Evolutionary conservation across 2,329 filamentous ascomycete genomes (phyloP).

Genomic region (Penicillium psychrosexuale): DNA sequence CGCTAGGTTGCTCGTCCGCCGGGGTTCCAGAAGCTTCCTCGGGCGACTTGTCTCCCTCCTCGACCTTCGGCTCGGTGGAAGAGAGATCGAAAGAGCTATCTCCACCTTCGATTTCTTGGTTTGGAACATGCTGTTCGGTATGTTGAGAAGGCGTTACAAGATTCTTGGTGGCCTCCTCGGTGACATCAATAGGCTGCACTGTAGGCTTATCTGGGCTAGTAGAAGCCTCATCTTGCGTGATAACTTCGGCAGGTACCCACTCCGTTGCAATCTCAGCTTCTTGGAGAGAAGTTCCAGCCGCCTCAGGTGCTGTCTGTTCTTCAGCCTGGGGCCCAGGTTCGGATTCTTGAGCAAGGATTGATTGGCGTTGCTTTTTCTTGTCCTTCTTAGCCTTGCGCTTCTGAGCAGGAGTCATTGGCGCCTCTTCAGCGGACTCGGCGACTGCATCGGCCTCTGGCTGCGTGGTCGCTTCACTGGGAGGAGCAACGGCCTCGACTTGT

Average conservation of each 20-base stretch:
- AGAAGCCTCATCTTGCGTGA: background rate
- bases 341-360: conserved; percentile 11
- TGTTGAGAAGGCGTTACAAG: background rate
- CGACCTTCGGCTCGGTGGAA: background rate
- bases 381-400: conserved; percentile 26
- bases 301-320: background rate
- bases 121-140: background rate
- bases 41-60: conserved; percentile 1
- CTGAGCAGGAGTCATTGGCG: background rate
- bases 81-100: background rate
- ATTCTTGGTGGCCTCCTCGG: background rate
- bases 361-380: conserved; percentile 27
- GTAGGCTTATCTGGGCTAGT: background rate
- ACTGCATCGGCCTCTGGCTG: background rate
- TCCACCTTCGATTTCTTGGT: background rate
- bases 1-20: background rate
- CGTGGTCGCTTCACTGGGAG: background rate
- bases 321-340: background rate
- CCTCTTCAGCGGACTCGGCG: background rate
- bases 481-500: background rate
- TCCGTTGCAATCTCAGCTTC: background rate
- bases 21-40: background rate
- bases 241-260: background rate
- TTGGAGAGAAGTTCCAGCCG: background rate
- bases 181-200: background rate